These are phyloP conservation scores for Cadophora gregata DNA, from an alignment of 2,329 filamentous ascomycete genomes.

Conservation along the genomic window DNA sequence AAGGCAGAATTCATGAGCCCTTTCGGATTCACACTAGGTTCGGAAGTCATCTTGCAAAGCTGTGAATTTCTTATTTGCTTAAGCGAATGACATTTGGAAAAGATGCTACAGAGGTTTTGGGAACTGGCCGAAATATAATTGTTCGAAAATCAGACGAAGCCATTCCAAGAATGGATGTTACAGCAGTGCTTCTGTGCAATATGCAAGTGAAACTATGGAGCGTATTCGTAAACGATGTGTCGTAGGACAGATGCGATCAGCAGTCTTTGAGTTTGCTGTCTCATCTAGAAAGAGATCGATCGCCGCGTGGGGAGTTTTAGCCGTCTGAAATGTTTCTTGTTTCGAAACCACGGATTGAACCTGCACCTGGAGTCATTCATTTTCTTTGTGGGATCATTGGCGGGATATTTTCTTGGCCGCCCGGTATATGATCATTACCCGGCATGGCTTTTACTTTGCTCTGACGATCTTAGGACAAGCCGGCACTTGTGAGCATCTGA, in stretches of 20 bases:
- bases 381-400: background rate
- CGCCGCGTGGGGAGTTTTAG: background rate
- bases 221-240: conserved; percentile 4
- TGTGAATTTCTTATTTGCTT: background rate
- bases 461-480: background rate
- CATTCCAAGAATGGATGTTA: background rate
- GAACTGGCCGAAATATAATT: background rate
- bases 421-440: background rate
- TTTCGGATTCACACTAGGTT: background rate
- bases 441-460: background rate
- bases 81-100: too few species aligned
- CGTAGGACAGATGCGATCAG: background rate
- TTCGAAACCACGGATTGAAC: background rate
- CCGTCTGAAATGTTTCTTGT: background rate
- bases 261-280: background rate
- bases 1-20: background rate
- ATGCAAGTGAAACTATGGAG: background rate
- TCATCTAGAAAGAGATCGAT: background rate
- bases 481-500: background rate
- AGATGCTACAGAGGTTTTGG: background rate
- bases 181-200: background rate
- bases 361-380: background rate
- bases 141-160: background rate
- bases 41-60: conserved; percentile 1
- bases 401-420: background rate